Evolutionary conservation across 1,284 basidiomycete genomes (phyloP).

Genomic region (Fomitopsis schrenkii): DNA sequence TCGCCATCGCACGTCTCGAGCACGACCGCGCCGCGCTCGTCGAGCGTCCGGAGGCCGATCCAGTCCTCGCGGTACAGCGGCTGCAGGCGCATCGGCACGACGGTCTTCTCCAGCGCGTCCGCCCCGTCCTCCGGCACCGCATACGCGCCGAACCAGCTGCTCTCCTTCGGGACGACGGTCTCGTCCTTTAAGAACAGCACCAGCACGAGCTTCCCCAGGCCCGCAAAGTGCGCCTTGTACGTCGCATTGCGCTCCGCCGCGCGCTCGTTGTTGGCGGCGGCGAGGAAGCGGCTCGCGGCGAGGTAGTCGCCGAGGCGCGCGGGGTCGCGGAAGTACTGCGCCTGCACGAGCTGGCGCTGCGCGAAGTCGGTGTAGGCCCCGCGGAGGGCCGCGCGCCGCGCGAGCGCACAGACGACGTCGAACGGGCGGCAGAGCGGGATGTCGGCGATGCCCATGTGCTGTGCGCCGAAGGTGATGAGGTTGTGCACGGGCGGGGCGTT

Average conservation of each 20-base stretch:
- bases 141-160: slow-evolving; percentile 80
- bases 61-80: slow-evolving; percentile 83
- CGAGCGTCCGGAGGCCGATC: slow-evolving; percentile 79
- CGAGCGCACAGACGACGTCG: slow-evolving; percentile 77
- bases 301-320: slow-evolving; percentile 71
- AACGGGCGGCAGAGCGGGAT: slow-evolving; percentile 67
- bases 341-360: slow-evolving; percentile 81
- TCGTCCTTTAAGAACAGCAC: slow-evolving; percentile 67
- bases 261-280: slow-evolving; percentile 75
- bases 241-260: slow-evolving; percentile 47
- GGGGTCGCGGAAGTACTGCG: slow-evolving; percentile 93
- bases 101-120: slow-evolving; percentile 30
- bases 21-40: slow-evolving; percentile 64
- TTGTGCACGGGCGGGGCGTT: slow-evolving; percentile 77
- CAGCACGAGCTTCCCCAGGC: slow-evolving; percentile 59
- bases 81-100: slow-evolving; percentile 75
- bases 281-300: slow-evolving; percentile 63
- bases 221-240: slow-evolving; percentile 56
- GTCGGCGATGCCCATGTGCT: slow-evolving; percentile 84
- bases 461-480: slow-evolving; percentile 85
- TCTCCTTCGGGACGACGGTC: slow-evolving; percentile 81
- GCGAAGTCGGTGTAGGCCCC: slow-evolving; percentile 85
- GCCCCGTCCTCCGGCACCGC: slow-evolving; percentile 31
- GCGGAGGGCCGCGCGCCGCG: slow-evolving; percentile 64
- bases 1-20: slow-evolving; percentile 71